Percentiles rank a stretch among this genome's conserved stretches.
Evolutionary conservation across 108 stramenopile genomes (phyloP).

Genomic region (Cyclotella kingstonii): DNA sequence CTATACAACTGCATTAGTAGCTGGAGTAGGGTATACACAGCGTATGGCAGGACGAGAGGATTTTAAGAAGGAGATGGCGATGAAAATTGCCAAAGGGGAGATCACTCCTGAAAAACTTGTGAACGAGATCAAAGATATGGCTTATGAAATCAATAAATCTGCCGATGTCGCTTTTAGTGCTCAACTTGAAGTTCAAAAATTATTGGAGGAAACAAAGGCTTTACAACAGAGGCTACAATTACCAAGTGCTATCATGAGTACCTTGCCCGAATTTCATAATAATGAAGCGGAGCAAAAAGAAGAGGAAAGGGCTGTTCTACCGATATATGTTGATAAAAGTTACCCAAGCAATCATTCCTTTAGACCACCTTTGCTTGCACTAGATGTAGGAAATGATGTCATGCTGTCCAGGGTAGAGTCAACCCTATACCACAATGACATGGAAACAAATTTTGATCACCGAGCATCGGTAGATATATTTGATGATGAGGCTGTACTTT

Average conservation of each 20-base stretch:
- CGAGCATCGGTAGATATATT: too few species aligned
- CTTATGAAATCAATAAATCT: slow-evolving; percentile 17
- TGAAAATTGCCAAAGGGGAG: slow-evolving; percentile 15
- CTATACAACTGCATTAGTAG: slow-evolving; percentile 12
- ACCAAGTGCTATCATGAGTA: slow-evolving; percentile 6
- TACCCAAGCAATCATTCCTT: too few species aligned
- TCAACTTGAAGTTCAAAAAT: slow-evolving; percentile 14
- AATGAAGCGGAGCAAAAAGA: neutral
- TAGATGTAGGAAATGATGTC: too few species aligned
- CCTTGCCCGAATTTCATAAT: slow-evolving; percentile 14
- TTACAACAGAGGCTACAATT: slow-evolving; percentile 9
- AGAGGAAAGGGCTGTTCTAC: slow-evolving; percentile 8
- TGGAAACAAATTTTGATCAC: too few species aligned
- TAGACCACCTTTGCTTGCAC: too few species aligned
- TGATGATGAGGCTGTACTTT: too few species aligned
- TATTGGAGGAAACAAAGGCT: slow-evolving; percentile 16
- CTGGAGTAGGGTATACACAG: slow-evolving; percentile 18
- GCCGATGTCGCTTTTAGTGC: slow-evolving; percentile 1
- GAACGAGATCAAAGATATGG: slow-evolving; percentile 15
- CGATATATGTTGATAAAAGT: neutral
- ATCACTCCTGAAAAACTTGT: slow-evolving; percentile 18
- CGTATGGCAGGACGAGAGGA: slow-evolving; percentile 15
- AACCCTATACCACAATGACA: too few species aligned
- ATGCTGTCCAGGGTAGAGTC: too few species aligned
- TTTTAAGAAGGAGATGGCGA: slow-evolving; percentile 20